Conservation (phyloP, 768 basidiomycete species). For the Trichaptum fuscoviolaceum region DNA sequence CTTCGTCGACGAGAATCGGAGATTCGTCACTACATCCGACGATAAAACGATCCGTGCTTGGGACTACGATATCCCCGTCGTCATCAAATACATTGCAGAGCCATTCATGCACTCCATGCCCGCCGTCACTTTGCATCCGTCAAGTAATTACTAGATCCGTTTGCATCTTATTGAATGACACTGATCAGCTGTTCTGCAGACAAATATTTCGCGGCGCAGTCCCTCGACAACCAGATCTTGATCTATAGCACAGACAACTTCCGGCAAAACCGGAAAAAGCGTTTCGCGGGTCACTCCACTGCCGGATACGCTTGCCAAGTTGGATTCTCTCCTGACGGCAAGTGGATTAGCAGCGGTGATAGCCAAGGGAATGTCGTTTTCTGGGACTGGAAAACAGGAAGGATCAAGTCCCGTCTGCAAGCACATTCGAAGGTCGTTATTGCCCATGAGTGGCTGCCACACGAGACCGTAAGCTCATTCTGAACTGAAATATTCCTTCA, state of each 20-base stretch:
- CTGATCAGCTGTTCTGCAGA: slow-evolving; percentile 37
- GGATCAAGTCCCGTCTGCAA: slow-evolving; percentile 84
- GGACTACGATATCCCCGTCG: slow-evolving; percentile 99
- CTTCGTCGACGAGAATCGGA: slow-evolving; percentile 95
- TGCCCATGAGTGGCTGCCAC: slow-evolving; percentile 95
- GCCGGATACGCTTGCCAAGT: slow-evolving; percentile 97
- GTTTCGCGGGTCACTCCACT: slow-evolving; percentile 94
- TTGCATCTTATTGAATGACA: slow-evolving; percentile 10
- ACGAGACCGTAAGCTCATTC: slow-evolving; percentile 73
- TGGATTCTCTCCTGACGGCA: slow-evolving; percentile 96
- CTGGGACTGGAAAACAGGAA: slow-evolving; percentile 99
- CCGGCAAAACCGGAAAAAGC: slow-evolving; percentile 97
- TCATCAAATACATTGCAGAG: slow-evolving; percentile 99
- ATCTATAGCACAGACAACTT: slow-evolving; percentile 98
- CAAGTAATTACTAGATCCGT: slow-evolving; percentile 49
- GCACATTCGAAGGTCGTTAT: slow-evolving; percentile 97
- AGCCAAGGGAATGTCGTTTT: slow-evolving; percentile 93
- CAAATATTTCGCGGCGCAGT: slow-evolving; percentile 97
- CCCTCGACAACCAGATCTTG: slow-evolving; percentile 96
- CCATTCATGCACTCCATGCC: slow-evolving; percentile 99
- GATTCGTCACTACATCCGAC: slow-evolving; percentile 97
- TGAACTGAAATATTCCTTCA: slow-evolving; percentile 11
- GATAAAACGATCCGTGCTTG: slow-evolving; percentile 99
- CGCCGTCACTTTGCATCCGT: slow-evolving; percentile 92
- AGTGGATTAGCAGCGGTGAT: slow-evolving; percentile 97